A percentile compares a stretch with the other conserved stretches of the same genome.
Evolutionary conservation across 306 rosid species (phyloP).

Genomic region (Oxytropis ochrocephala): DNA sequence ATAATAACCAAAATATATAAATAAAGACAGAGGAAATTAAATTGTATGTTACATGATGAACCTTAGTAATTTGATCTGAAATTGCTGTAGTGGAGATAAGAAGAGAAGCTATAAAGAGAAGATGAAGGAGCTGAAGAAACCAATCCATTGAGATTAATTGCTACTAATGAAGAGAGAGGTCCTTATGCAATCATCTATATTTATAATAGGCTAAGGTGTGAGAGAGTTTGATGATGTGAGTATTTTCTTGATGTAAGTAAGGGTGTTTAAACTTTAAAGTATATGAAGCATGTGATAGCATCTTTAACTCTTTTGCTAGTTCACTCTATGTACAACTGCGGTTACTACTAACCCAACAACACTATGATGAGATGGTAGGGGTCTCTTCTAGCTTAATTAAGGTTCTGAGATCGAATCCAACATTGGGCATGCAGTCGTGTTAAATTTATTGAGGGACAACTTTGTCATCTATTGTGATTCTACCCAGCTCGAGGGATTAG

Average conservation of each 20-base stretch:
- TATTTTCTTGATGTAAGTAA: not conserved
- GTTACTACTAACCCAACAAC: constrained; percentile 8
- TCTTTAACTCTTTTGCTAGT: constrained; percentile 18
- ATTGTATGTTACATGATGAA: not conserved
- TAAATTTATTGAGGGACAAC: too few species aligned
- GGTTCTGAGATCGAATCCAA: too few species aligned
- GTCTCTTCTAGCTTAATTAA: too few species aligned
- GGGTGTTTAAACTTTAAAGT: constrained; percentile 21
- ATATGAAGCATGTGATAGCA: constrained; percentile 31
- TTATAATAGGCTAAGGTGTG: constrained; percentile 28
- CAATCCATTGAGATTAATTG: constrained; percentile 40
- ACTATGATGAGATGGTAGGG: too few species aligned
- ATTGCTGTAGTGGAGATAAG: constrained; percentile 22
- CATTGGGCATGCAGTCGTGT: too few species aligned
- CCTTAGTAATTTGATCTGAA: constrained; percentile 64
- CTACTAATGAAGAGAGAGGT: not conserved
- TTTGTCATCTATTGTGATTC: too few species aligned
- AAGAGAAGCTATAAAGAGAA: constrained; percentile 30
- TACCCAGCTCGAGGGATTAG: too few species aligned
- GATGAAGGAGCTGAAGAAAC: constrained; percentile 28
- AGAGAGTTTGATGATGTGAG: not conserved
- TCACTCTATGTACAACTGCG: not conserved
- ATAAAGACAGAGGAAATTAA: not conserved
- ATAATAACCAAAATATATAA: not conserved
- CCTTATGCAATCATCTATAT: constrained; percentile 14